Evolutionary conservation across 73 alveolate genomes (phyloP).

Genomic region (Paramecium tetraurelia): DNA sequence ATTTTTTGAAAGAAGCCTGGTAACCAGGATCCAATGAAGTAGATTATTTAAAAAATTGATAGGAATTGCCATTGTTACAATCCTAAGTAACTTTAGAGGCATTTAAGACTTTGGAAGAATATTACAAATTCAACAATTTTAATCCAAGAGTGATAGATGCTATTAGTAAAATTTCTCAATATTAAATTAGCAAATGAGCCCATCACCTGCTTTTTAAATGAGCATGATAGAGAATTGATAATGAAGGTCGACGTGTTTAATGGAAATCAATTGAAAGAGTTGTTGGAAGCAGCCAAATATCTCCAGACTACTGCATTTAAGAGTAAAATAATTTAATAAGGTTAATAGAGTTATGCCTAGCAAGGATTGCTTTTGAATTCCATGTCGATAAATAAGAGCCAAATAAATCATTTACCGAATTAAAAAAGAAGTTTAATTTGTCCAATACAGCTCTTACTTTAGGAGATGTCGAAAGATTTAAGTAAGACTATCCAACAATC

Average conservation of each 20-base stretch:
- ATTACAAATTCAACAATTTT: neutral
- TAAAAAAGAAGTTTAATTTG: neutral
- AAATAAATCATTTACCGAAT: neutral
- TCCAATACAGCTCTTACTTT: neutral
- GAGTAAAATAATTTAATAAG: neutral
- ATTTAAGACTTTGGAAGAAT: neutral
- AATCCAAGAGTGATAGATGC: neutral
- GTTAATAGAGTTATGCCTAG: neutral
- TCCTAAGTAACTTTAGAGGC: neutral
- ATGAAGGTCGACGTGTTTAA: neutral
- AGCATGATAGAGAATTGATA: neutral
- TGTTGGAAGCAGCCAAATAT: neutral
- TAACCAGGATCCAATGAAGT: neutral
- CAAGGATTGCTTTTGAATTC: neutral
- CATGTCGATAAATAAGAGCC: neutral
- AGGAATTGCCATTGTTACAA: neutral
- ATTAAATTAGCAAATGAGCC: neutral
- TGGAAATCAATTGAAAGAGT: neutral
- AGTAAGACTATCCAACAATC: neutral
- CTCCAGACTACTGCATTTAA: neutral
- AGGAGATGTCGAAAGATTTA: conserved; percentile 7
- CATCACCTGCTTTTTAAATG: neutral
- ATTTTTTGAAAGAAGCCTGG: neutral
- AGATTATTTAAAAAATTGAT: neutral
- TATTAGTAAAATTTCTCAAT: neutral